Conservation (phyloP, 352 stramenopile genomes). For the Phytopythium delawarense region DNA sequence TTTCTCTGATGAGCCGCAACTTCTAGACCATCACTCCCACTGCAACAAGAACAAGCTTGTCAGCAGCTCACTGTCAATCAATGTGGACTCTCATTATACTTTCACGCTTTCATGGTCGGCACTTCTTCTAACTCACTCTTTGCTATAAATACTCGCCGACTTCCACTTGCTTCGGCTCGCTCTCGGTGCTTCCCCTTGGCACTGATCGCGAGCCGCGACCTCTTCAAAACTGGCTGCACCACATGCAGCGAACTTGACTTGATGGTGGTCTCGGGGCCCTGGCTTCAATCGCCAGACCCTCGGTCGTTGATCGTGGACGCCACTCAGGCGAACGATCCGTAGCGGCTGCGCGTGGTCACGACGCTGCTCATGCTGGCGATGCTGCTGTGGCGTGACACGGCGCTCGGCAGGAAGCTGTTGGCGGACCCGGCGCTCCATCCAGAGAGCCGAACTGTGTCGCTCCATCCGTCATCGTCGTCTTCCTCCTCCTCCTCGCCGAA, state of each 20-base stretch:
- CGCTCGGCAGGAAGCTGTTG: slow-evolving; percentile 20
- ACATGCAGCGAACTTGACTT: background rate
- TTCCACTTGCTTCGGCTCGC: background rate
- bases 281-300: background rate
- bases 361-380: slow-evolving; percentile 17
- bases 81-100: background rate
- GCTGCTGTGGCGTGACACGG: slow-evolving; percentile 23
- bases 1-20: background rate
- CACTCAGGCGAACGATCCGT: slow-evolving; percentile 3
- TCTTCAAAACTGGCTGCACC: slow-evolving; percentile 2
- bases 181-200: background rate
- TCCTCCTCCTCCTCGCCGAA: slow-evolving; percentile 4
- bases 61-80: background rate
- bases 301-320: background rate
- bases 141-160: slow-evolving; percentile 2
- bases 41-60: background rate
- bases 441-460: slow-evolving; percentile 21
- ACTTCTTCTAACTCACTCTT: background rate
- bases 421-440: slow-evolving; percentile 19
- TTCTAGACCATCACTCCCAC: background rate
- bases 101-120: background rate
- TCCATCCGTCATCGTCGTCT: slow-evolving; percentile 17
- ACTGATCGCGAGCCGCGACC: background rate
- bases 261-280: background rate
- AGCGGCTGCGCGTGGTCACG: slow-evolving; percentile 5